phyloP scores from a whole-genome alignment of 331 rosid species.

The Quercus tomentella region DNA sequence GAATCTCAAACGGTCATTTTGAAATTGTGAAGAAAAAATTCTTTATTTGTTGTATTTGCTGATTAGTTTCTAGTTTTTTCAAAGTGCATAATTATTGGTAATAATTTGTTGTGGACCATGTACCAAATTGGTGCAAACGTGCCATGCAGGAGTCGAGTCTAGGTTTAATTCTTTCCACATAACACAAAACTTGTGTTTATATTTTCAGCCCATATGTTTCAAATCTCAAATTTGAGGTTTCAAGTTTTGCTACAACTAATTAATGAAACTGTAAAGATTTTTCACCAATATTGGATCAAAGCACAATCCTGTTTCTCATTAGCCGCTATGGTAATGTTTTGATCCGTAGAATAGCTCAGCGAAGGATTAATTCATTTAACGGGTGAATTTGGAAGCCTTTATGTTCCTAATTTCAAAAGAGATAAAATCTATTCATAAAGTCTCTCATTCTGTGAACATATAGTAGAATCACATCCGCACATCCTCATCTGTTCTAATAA shows the following conservation, averaged over 20 bases:
- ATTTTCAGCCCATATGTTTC: neutral
- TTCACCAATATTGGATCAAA: neutral
- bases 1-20: constrained; percentile 60
- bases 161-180: neutral
- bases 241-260: neutral
- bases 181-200: neutral
- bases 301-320: neutral
- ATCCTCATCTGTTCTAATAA: too few species aligned
- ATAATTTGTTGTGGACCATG: neutral
- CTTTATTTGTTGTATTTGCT: neutral
- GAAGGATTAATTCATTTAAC: too few species aligned
- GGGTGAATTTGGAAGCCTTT: neutral
- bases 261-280: neutral
- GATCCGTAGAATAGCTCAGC: too few species aligned
- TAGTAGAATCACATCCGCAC: too few species aligned
- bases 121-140: neutral
- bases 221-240: neutral
- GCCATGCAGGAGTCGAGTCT: neutral
- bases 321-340: neutral
- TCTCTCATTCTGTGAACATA: too few species aligned
- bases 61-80: neutral
- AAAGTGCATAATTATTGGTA: neutral
- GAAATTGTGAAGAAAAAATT: neutral
- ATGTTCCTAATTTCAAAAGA: neutral
- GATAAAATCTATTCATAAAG: too few species aligned